Evolutionary conservation across 331 rosid species (phyloP).

Genomic region (Rhamnella rubrinervis): DNA sequence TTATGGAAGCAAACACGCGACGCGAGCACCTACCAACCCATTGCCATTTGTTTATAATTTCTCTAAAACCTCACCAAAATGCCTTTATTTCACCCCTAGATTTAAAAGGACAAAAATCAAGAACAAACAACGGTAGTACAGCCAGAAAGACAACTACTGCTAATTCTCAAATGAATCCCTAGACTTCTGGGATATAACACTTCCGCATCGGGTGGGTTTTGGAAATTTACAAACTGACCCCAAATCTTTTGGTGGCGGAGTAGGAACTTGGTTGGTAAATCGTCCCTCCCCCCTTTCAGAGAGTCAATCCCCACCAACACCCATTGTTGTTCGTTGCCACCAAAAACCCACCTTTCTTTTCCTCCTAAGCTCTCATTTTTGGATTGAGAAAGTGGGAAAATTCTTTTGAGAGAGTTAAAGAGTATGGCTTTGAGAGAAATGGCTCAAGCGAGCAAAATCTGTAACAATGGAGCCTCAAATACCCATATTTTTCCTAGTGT

Average conservation of each 20-base stretch:
- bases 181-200: neutral
- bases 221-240: neutral
- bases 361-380: constrained; percentile 2
- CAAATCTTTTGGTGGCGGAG: constrained; percentile 17
- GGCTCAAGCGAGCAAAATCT: constrained; percentile 76
- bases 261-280: constrained; percentile 30
- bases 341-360: constrained; percentile 29
- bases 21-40: constrained; percentile 23
- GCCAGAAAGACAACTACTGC: neutral
- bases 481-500: constrained; percentile 41
- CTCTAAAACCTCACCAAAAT: neutral
- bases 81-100: neutral
- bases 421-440: constrained; percentile 32
- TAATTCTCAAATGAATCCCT: constrained; percentile 5
- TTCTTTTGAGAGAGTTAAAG: neutral
- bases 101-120: neutral
- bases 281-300: neutral
- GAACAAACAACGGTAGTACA: no score
- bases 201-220: neutral
- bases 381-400: constrained; percentile 3
- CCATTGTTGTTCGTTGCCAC: constrained; percentile 15
- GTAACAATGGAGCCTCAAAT: constrained; percentile 56
- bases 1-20: constrained; percentile 5
- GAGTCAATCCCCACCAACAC: constrained; percentile 44
- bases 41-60: neutral